Evolutionary conservation across 1,139 yeast genomes (phyloP), one percentile per base, ranked within the genome.

Genomic region (Geotrichum klebahnii): DNA sequence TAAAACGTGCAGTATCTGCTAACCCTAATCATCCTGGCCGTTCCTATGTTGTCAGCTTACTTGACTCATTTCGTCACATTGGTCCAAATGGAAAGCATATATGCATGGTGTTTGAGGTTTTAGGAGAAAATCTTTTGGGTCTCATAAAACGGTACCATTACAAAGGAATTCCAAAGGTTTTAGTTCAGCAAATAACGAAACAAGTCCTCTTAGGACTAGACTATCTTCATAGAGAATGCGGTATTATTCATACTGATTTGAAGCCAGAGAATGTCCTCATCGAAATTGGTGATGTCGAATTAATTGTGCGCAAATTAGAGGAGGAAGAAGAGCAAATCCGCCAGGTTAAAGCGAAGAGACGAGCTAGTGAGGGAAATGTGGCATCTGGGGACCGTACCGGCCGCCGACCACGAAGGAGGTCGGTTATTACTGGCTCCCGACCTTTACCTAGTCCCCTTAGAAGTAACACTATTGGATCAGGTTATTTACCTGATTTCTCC

Each of bases 221-320:
- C 66, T 87, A 84, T 63, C 70, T 88, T 56, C 96, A 88, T 64
- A 71, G 92, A 41, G 82, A 78, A 58, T 85, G 95, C 67, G 96
- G 95, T n/a, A 82, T 88, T 32, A 84, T 88, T 53, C 96, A 88
- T 67, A 88, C 96, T 0, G 96, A 88, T 63, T 72, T 88, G 55
- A 88, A 88, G 66, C 96, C 96, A 0, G 96, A 88, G 64, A 88
- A 88, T 64, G 84, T 88, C n/a, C 70, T 88, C 56, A 76, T 87
- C 45, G 89, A 84, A 61, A 82, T 87, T 53, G 84, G 82, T 35
- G 88, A 86, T 59, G 90, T 84, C 31, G 89, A 84, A 60, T 78
- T 75, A 53, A 77, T 85, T 57, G 81, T 86, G 26, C 68, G 73
- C 50, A 71, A 75, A 61, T 74, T 81, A 1, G 84, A 79, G 58